Conservation (phyloP, 129 eudicot species). For the Gnaphalium uliginosum region DNA sequence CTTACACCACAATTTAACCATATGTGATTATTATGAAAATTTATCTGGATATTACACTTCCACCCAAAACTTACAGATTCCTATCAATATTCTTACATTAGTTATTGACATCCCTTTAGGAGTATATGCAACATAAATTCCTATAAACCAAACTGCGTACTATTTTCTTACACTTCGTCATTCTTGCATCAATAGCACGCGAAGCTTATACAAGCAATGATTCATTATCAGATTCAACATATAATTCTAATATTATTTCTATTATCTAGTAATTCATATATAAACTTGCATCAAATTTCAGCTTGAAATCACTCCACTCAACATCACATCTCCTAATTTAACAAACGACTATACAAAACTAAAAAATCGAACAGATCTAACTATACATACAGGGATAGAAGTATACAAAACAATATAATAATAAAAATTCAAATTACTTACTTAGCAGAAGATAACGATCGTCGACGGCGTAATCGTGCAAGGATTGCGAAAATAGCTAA, state of each 20-base stretch:
- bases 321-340: neutral
- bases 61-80: constrained; percentile 9
- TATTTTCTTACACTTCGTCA: neutral
- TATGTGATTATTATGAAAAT: neutral
- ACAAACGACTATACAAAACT: neutral
- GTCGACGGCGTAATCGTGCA: constrained; percentile 78
- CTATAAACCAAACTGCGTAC: constrained; percentile 15
- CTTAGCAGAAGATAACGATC: constrained; percentile 48
- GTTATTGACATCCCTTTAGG: constrained; percentile 10
- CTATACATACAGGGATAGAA: neutral
- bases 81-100: neutral
- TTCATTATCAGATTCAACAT: neutral
- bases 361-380: neutral
- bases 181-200: constrained; percentile 7
- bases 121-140: neutral
- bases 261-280: neutral
- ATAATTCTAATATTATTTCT: neutral
- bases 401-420: neutral
- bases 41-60: neutral
- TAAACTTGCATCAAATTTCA: neutral
- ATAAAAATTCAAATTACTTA: constrained; percentile 24
- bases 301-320: neutral
- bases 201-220: constrained; percentile 18
- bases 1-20: neutral
- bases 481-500: constrained; percentile 78